Percentiles rank a stretch among this genome's conserved stretches.
phyloP scores from a whole-genome alignment of 1,284 basidiomycete genomes.

The Mycosarcoma maydis region DNA sequence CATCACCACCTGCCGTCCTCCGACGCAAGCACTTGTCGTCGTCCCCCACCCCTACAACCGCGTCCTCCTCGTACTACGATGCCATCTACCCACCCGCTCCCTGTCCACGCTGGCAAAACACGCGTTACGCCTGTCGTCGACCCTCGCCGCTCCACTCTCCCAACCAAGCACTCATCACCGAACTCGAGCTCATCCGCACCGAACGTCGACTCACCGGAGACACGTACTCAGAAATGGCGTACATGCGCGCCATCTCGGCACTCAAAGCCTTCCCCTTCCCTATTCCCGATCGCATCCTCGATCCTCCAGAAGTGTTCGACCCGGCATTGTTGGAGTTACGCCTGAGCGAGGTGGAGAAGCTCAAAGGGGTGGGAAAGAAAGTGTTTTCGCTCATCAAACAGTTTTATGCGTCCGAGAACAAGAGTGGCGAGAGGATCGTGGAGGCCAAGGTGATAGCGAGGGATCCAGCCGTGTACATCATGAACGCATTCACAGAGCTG shows the following conservation, averaged over 20 bases:
- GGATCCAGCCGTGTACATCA: conserved; percentile 50
- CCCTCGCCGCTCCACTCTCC: conserved; percentile 52
- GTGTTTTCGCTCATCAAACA: conserved; percentile 51
- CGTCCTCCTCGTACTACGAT: conserved; percentile 10
- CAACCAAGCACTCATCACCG: conserved; percentile 57
- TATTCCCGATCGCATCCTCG: conserved; percentile 23
- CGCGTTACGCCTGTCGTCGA: conserved; percentile 49
- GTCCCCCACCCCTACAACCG: not conserved
- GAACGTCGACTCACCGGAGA: conserved; percentile 58
- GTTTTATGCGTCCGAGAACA: conserved; percentile 35
- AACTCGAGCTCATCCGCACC: conserved; percentile 55
- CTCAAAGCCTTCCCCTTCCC: conserved; percentile 58
- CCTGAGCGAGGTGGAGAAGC: conserved; percentile 24
- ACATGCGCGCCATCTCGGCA: conserved; percentile 58
- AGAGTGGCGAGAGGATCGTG: conserved; percentile 32
- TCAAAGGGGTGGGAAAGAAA: conserved; percentile 62
- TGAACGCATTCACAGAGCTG: conserved; percentile 56
- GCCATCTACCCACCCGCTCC: conserved; percentile 7
- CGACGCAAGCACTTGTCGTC: conserved; percentile 5
- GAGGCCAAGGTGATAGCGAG: conserved; percentile 56
- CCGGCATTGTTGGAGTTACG: conserved; percentile 9
- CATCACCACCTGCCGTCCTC: not conserved
- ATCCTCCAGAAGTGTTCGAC: conserved; percentile 6
- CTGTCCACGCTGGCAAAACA: conserved; percentile 40
- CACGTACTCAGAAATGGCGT: conserved; percentile 54